Percentiles rank a stretch among this genome's conserved stretches.
These are phyloP conservation scores for Aspergillus saccharolyticus DNA, from an alignment of 495 filamentous ascomycete genomes.

Conservation along the genomic window DNA sequence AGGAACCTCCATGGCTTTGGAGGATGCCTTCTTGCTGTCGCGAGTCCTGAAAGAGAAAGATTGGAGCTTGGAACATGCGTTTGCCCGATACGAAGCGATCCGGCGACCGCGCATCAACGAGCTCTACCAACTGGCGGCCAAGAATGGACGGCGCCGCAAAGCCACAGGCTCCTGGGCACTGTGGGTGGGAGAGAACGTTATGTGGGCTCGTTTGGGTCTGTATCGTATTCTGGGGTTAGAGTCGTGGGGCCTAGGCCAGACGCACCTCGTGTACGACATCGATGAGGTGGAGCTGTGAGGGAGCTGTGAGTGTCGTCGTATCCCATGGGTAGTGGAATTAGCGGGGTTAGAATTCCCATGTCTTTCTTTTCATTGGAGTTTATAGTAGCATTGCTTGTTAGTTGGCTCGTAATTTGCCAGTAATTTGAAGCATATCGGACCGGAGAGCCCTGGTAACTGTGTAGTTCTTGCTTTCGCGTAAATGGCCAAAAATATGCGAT, in stretches of 20 bases:
- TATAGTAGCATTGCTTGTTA: neutral
- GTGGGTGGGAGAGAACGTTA: slow-evolving; percentile 24
- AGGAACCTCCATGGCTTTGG: slow-evolving; percentile 42
- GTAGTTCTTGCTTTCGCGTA: no score
- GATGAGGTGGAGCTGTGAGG: slow-evolving; percentile 15
- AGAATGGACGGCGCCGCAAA: slow-evolving; percentile 20
- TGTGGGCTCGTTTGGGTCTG: slow-evolving; percentile 13
- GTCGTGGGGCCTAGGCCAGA: slow-evolving; percentile 22
- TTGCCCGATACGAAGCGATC: slow-evolving; percentile 23
- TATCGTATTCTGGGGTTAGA: slow-evolving; percentile 18
- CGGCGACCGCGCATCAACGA: slow-evolving; percentile 27
- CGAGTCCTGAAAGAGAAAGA: slow-evolving; percentile 26
- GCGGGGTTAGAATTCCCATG: neutral
- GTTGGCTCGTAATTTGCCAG: neutral
- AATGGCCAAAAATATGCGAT: neutral
- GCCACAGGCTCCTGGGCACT: slow-evolving; percentile 21
- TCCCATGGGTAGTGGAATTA: neutral
- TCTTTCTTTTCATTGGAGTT: neutral
- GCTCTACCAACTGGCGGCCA: slow-evolving; percentile 19
- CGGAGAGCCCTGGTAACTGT: no score
- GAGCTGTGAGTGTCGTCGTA: neutral
- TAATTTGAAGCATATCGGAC: neutral
- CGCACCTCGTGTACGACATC: slow-evolving; percentile 29
- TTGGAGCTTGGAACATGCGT: slow-evolving; percentile 15
- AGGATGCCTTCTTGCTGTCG: slow-evolving; percentile 39